phyloP scores from a whole-genome alignment of 177 flowering plant species.

The Vitis hybrid region DNA sequence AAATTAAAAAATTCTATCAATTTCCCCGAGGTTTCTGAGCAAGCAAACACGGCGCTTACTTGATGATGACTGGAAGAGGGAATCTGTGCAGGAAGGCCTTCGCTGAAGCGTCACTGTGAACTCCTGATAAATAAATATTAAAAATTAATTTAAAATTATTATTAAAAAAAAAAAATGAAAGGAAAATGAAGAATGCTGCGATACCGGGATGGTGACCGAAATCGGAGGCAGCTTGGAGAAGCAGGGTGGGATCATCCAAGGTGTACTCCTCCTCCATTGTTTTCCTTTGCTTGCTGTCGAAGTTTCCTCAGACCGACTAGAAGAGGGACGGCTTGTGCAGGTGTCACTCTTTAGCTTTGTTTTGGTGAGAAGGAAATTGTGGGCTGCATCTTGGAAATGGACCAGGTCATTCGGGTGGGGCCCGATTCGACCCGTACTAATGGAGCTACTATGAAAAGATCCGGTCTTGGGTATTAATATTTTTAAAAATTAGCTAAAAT shows the following conservation, averaged over 20 bases:
- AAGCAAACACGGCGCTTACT: constrained; percentile 25
- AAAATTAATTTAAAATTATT: not conserved
- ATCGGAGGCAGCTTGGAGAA: constrained; percentile 62
- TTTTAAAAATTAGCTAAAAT: too few relatives aligned
- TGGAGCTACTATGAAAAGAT: too few relatives aligned
- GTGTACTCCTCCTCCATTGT: constrained; percentile 41
- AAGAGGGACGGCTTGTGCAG: too few relatives aligned
- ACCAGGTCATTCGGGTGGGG: too few relatives aligned
- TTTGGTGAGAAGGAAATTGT: not conserved
- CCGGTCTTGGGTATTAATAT: too few relatives aligned
- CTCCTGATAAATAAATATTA: constrained; percentile 36
- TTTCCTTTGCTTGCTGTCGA: constrained; percentile 2
- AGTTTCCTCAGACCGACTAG: too few relatives aligned
- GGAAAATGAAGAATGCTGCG: not conserved
- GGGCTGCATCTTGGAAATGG: too few relatives aligned
- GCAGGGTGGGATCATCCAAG: constrained; percentile 35
- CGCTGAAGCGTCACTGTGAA: constrained; percentile 58
- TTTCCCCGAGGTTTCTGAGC: not conserved
- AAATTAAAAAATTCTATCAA: too few relatives aligned
- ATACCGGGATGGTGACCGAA: constrained; percentile 61
- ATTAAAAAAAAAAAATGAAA: not conserved
- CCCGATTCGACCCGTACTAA: too few relatives aligned
- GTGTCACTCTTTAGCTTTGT: too few relatives aligned
- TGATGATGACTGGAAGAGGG: constrained; percentile 76
- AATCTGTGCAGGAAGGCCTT: constrained; percentile 69